These are phyloP conservation scores for Aphanomyces stellatus DNA, from an alignment of 352 stramenopile species.

Conservation along the genomic window DNA sequence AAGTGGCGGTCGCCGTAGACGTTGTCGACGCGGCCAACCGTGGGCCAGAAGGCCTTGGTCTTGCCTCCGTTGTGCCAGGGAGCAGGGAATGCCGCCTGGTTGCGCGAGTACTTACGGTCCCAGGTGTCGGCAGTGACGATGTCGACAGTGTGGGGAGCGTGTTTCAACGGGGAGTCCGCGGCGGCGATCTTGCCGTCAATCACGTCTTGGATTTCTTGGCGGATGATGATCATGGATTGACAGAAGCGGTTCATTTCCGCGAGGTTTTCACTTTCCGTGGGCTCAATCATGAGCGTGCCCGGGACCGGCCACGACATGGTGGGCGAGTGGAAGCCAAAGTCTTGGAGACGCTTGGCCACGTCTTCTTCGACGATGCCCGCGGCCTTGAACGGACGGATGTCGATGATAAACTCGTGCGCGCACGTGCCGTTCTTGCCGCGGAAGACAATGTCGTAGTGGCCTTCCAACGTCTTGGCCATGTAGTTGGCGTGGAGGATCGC, in stretches of 20 bases:
- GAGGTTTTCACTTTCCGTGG: conserved; percentile 98
- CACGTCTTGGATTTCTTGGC: conserved; percentile 97
- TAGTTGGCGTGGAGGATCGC: conserved; percentile 99
- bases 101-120: conserved; percentile 91
- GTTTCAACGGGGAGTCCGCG: conserved; percentile 92
- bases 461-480: conserved; percentile 94
- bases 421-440: conserved; percentile 94
- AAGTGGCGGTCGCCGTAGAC: conserved; percentile 98
- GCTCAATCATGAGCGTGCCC: conserved; percentile 99
- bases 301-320: conserved; percentile 99
- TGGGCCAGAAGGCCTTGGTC: conserved; percentile 98
- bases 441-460: conserved; percentile 95
- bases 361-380: conserved; percentile 94
- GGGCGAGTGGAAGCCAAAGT: conserved; percentile 99
- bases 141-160: conserved; percentile 96
- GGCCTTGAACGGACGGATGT: conserved; percentile 96
- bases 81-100: conserved; percentile 92
- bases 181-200: conserved; percentile 84
- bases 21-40: conserved; percentile 96
- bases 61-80: conserved; percentile 87
- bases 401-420: conserved; percentile 99
- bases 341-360: conserved; percentile 97
- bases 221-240: conserved; percentile 94
- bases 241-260: conserved; percentile 97
- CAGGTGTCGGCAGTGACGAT: conserved; percentile 89